Evolutionary conservation across 2,329 filamentous ascomycete genomes (phyloP), one percentile per base, ranked within the genome.

Genomic region (Botryotinia narcissicola): DNA sequence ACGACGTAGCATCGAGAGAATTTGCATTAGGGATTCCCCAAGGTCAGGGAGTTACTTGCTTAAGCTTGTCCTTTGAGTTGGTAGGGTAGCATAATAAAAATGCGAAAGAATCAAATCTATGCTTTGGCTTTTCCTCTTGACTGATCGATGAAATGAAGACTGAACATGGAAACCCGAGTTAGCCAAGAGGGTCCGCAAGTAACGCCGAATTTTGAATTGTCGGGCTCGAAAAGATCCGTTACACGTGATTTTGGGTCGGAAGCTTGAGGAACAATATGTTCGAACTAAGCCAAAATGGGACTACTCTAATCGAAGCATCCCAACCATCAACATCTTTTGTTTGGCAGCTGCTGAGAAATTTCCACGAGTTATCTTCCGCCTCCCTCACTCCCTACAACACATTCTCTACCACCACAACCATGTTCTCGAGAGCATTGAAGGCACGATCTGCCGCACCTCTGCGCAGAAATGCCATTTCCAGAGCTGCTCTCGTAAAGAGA

Each of bases 351-450:
- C 60, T 66, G 70, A 71, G 60, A 72, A 72, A 72, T 66, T 72
- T 72, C 60, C 72, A 68, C 66, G 48, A 57, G 25, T 42, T 68
- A 57, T 68, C 68, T 60, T 69, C 62, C 63, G 63, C 51, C 61
- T 69, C 54, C 72, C 60, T 73, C 74, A 60, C 63, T 69, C 42
- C 66, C 69, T 72, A 71, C 70, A 71, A 73, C 64, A 44, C 66
- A 44, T 51, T 67, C 70, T 63, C 29, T 64, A 71, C 66, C 63
- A 72, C 66, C 73, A 76, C 78, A 82, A 84, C 82, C 82, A 93
- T 93, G 91, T 89, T 93, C 84, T 92, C 91, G 81, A 88, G 90
- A 85, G 86, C 90, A 83, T 84, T 92, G 82, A 87, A 89, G 85
- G 85, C 88, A 81, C 87, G 88, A 80, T 83, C 82, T 80, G 83